A percentile compares a stretch with the other conserved stretches of the same genome.
Conservation (phyloP, 2,329 filamentous ascomycete genomes). For the Fusarium verrucosum region DNA sequence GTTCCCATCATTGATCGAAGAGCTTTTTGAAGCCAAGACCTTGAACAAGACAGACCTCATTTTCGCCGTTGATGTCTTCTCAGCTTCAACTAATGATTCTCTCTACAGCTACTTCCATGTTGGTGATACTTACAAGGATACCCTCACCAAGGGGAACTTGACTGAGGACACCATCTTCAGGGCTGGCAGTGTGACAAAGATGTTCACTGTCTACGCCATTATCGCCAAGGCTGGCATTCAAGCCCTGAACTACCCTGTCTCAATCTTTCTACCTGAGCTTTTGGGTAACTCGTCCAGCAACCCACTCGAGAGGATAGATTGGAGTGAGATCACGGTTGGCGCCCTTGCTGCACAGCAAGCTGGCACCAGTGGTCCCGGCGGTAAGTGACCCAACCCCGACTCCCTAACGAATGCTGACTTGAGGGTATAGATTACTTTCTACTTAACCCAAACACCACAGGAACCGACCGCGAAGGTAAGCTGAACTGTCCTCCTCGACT, state of each 20-base stretch:
- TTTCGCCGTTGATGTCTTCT: slow-evolving; percentile 43
- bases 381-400: neutral
- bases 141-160: slow-evolving; percentile 27
- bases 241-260: slow-evolving; percentile 29
- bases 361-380: slow-evolving; percentile 22
- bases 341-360: slow-evolving; percentile 34
- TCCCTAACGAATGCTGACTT: neutral
- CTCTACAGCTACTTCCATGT: slow-evolving; percentile 39
- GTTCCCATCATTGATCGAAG: slow-evolving; percentile 24
- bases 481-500: fast-evolving
- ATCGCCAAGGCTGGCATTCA: slow-evolving; percentile 31
- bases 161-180: slow-evolving; percentile 25
- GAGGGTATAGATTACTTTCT: neutral
- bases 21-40: neutral
- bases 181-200: slow-evolving; percentile 29
- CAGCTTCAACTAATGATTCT: slow-evolving; percentile 36
- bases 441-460: fast-evolving
- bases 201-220: slow-evolving; percentile 28
- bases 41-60: slow-evolving; percentile 32
- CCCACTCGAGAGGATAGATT: slow-evolving; percentile 7
- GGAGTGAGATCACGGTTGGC: slow-evolving; percentile 35
- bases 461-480: neutral
- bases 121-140: slow-evolving; percentile 21
- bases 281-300: slow-evolving; percentile 10
- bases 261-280: slow-evolving; percentile 30